Base-by-base conservation (phyloP, 78 protist genomes). In the Dictyostelium firmibasis region DNA sequence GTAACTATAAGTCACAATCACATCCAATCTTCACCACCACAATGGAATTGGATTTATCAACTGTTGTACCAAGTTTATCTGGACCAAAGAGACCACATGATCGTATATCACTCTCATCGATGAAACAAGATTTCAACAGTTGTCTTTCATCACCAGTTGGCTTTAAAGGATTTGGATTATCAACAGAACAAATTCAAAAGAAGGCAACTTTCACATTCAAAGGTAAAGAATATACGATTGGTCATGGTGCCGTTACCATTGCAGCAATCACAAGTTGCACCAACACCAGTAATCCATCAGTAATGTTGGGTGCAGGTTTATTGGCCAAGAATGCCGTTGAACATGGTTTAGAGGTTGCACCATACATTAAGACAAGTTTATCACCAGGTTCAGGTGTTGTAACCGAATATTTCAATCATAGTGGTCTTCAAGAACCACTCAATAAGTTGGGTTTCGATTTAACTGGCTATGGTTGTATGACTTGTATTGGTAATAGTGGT, bases 241-340 rank as follows among this genome's bases (percentile, higher is more conserved):
- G 81, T 8, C 97, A 98, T 95, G 99, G 99, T 25, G 83, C 69
- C 7, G 97, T 98, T 27, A 84, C 97, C 47, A 97, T 98, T 81
- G 98, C 99, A 0, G 98, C 98, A 35, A 98, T 98, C 92, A 98
- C 98, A 29, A 83, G 95, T 76, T 98, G 99, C 92, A 98, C 99
- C 43, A 98, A 98, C 91, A 96, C 99, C 0, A 62, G 92, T 47
- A 98, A 98, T 92, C 99, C 99, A 38, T 47, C 93, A n/a, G 99
- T 98, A 35, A 96, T 98, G 98, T 74, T 98, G 31, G 99, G 95
- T 70, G 99, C 99, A 31, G 99, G 98, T 85, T 81, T 97, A 7
- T 81, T 98, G 3, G 98, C 98, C 43, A 92, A 93, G 86, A 92
- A 91, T 81, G 99, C 99, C 0, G 97, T 93, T 23, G 97, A 70